These are phyloP conservation scores for Thelephora aurantiotincta DNA, from an alignment of 768 basidiomycete species.

Conservation along the genomic window DNA sequence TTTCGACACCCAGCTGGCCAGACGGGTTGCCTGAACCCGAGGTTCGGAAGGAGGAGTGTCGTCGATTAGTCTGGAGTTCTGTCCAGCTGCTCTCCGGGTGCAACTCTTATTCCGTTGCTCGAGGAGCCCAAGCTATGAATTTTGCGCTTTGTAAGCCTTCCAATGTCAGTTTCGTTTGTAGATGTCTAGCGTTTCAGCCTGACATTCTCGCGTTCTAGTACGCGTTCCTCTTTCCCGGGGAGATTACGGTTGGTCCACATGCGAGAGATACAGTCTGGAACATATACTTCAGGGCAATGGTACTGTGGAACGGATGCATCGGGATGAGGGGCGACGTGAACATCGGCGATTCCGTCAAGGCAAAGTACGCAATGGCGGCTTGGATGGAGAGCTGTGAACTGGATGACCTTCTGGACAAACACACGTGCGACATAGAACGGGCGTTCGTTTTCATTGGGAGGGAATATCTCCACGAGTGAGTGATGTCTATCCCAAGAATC, in stretches of 20 bases:
- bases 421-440: constrained; percentile 54
- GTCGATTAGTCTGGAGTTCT: constrained; percentile 62
- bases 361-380: constrained; percentile 48
- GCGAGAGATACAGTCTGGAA: constrained; percentile 62
- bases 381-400: constrained; percentile 61
- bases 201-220: constrained; percentile 26
- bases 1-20: constrained; percentile 51
- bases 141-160: constrained; percentile 48
- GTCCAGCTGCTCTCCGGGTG: constrained; percentile 51
- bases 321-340: constrained; percentile 34
- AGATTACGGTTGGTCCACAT: constrained; percentile 31
- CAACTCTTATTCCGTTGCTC: constrained; percentile 41
- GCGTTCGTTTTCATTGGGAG: constrained; percentile 56
- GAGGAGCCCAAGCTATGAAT: constrained; percentile 11
- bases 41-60: constrained; percentile 55
- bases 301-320: constrained; percentile 63
- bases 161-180: constrained; percentile 34
- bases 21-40: constrained; percentile 44
- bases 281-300: constrained; percentile 51
- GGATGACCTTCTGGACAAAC: constrained; percentile 45
- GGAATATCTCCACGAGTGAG: constrained; percentile 70
- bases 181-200: constrained; percentile 1
- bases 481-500: constrained; percentile 2
- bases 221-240: constrained; percentile 65
- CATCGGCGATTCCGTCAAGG: constrained; percentile 34